Evolutionary conservation across 305 asterid genomes (phyloP), one percentile per base, ranked within the genome.

Genomic region (Fraxinus ornus): DNA sequence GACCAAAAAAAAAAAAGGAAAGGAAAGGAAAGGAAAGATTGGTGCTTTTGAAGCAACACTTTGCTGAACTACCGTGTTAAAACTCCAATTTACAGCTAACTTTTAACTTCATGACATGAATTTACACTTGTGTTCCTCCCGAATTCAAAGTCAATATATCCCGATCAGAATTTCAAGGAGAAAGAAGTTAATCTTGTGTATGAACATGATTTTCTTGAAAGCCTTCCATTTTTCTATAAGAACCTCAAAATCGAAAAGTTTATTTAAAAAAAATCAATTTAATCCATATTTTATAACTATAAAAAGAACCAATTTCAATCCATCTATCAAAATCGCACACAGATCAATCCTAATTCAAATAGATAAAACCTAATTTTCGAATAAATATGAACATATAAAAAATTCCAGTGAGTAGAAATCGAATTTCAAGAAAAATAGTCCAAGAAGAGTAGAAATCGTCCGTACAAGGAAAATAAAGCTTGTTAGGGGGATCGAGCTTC

Each of bases 401-500:
- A 82, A 55, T 36, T 36, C 62, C 32, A 78, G 72, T 60, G 13
- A 26, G 12, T 68, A 37, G 62, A 78, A 44, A 32, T 60, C 68
- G 32, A 80, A 55, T 49, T 26, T 19, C 41, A 24, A 68, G 76
- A 70, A 19, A 33, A 39, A 28, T 41, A 13, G 41, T 32, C 57
- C 19, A 32, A 70, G 52, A 30, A 33, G 77, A 22, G 81, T 71
- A 33, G 44, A 37, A 68, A 64, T 78, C 36, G 75, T 37, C 15
- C 94, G 74, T 89, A 93, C 93, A 89, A 21, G 97, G 98, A 81
- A 95, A 95, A 82, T 88, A 94, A 75, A 96, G 98, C 92, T 91
- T 93, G 81, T 86, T 90, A 3, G 99, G 86, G 19, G 98, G 99
- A 89, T 96, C 98, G 80, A 96, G 99, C 88, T 93, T 96, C 94